These are phyloP conservation scores for Pinus taeda DNA, from an alignment of 75 land plant genomes.

Conservation along the genomic window DNA sequence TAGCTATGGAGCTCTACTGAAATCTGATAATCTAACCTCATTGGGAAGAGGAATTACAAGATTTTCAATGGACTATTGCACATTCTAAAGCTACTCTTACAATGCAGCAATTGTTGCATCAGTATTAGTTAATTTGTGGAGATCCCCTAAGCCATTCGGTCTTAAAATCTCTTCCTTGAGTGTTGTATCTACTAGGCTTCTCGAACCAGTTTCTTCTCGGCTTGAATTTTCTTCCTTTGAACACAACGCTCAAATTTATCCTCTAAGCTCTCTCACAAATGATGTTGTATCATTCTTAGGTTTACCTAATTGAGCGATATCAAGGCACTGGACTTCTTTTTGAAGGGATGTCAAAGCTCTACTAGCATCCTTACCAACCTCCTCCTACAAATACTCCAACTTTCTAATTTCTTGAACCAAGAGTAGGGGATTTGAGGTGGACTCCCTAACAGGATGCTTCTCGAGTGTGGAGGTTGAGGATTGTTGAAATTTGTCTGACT, in stretches of 20 bases:
- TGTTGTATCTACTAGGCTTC: not conserved
- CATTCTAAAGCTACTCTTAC: constrained; percentile 17
- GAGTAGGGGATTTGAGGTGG: constrained; percentile 36
- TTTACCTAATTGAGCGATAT: constrained; percentile 46
- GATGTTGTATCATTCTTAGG: constrained; percentile 31
- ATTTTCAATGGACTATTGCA: constrained; percentile 26
- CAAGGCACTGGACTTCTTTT: constrained; percentile 89
- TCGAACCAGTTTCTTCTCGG: not conserved
- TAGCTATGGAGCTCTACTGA: constrained; percentile 5
- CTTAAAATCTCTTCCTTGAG: constrained; percentile 24
- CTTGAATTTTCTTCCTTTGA: not conserved
- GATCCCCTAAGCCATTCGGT: constrained; percentile 11
- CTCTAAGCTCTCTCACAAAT: constrained; percentile 37
- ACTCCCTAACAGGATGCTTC: constrained; percentile 15
- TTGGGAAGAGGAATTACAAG: constrained; percentile 13
- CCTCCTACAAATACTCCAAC: constrained; percentile 47
- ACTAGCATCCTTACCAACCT: constrained; percentile 36
- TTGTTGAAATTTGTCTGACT: constrained; percentile 1
- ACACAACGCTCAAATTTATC: constrained; percentile 24
- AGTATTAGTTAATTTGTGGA: constrained; percentile 16
- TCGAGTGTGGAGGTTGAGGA: not conserved
- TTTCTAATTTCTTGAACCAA: constrained; percentile 51
- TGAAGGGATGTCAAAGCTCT: constrained; percentile 65
- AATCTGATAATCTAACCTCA: constrained; percentile 11
- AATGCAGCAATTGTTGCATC: constrained; percentile 22